phyloP scores from a whole-genome alignment of 148 eudicot genomes.

The Rhododendron vialii region DNA sequence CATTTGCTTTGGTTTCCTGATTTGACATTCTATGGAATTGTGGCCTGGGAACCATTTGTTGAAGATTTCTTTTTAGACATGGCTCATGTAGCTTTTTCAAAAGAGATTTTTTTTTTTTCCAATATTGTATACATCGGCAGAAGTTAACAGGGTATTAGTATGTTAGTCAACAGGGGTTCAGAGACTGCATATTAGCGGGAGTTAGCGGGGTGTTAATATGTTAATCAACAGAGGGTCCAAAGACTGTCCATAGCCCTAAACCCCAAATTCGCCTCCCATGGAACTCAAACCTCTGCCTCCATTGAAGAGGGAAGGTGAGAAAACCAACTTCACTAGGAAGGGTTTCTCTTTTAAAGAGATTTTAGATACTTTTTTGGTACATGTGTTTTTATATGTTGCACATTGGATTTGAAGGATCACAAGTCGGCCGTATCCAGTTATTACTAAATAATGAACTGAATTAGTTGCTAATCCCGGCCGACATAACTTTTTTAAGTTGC shows the following conservation, averaged over 20 bases:
- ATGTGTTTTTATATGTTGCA: not conserved
- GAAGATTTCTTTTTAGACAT: not conserved
- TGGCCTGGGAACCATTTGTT: not conserved
- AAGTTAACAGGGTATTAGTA: too few relatives aligned
- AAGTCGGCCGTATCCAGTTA: not conserved
- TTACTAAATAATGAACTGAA: not conserved
- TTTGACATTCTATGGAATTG: not conserved
- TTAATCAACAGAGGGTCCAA: too few relatives aligned
- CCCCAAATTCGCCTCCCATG: too few relatives aligned
- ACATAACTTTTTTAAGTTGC: not conserved
- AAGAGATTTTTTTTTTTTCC: not conserved
- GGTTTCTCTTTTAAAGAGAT: not conserved
- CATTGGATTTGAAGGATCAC: not conserved
- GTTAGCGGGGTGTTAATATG: too few relatives aligned
- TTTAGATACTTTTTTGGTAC: not conserved
- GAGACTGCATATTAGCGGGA: too few relatives aligned
- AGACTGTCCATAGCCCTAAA: too few relatives aligned
- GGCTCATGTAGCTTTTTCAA: not conserved
- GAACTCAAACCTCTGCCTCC: too few relatives aligned
- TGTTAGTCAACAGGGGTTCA: too few relatives aligned
- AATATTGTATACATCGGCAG: too few relatives aligned
- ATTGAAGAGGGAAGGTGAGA: too few relatives aligned
- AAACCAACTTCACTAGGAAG: too few relatives aligned
- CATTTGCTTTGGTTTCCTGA: not conserved
- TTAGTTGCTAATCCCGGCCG: not conserved